A percentile compares a stretch with the other conserved stretches of the same genome.
phyloP scores from a whole-genome alignment of 305 asterid genomes.

The Fraxinus floribunda region DNA sequence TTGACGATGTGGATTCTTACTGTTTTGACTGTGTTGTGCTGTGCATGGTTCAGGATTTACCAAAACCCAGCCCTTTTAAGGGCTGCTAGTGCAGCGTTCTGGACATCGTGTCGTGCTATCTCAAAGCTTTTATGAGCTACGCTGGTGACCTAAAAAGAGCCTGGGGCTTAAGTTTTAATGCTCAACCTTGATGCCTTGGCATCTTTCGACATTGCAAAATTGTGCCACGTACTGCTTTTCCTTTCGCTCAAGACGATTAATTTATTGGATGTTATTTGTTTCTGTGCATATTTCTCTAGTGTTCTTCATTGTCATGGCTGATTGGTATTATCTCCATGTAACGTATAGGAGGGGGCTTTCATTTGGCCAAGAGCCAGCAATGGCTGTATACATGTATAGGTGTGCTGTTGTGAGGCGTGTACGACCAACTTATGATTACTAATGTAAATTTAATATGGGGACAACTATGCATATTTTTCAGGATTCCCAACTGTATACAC shows the following conservation, averaged over 20 bases:
- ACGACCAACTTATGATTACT: not conserved
- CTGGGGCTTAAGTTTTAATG: not conserved
- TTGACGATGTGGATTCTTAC: not conserved
- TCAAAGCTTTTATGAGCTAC: conserved; percentile 44
- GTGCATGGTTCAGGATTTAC: conserved; percentile 33
- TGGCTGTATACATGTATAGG: not conserved
- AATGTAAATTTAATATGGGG: not conserved
- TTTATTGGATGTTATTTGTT: not conserved
- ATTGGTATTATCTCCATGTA: not conserved
- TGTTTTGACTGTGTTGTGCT: not conserved
- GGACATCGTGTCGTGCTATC: conserved; percentile 47
- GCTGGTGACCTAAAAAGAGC: not conserved
- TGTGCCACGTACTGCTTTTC: not conserved
- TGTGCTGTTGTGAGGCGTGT: not conserved
- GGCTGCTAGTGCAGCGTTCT: conserved; percentile 49
- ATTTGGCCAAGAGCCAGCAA: not conserved
- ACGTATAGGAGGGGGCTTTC: not conserved
- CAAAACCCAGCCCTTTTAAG: conserved; percentile 48
- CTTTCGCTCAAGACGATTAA: not conserved
- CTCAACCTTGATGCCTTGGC: not conserved
- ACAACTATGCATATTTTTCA: not conserved
- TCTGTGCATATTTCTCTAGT: not conserved
- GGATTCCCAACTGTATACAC: not conserved
- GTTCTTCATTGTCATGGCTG: not conserved
- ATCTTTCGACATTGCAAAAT: not conserved